phyloP scores from a whole-genome alignment of 257 asterid species.

The Plantago major region DNA sequence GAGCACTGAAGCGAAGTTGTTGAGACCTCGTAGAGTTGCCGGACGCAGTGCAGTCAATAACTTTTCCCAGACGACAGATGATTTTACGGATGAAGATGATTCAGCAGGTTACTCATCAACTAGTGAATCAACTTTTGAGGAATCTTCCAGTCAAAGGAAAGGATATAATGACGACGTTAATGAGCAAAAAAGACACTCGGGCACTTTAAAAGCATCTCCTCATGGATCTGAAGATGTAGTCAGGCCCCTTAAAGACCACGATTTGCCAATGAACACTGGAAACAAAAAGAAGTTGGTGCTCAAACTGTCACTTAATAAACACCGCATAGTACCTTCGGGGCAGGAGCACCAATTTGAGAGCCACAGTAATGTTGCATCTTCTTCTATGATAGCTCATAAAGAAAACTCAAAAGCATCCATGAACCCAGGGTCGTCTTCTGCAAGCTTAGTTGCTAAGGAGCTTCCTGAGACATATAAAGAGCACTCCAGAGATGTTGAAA shows the following conservation, averaged over 20 bases:
- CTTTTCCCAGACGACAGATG: conserved; percentile 46
- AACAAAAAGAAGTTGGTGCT: conserved; percentile 65
- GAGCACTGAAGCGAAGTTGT: conserved; percentile 43
- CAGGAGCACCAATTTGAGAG: conserved; percentile 25
- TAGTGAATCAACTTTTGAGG: conserved; percentile 49
- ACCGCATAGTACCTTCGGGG: conserved; percentile 28
- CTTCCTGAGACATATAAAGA: conserved; percentile 22
- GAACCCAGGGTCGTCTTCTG: conserved; percentile 36
- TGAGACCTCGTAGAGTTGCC: conserved; percentile 72
- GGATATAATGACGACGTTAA: conserved; percentile 29
- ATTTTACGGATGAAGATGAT: conserved; percentile 54
- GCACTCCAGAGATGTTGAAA: conserved; percentile 30
- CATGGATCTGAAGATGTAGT: conserved; percentile 35
- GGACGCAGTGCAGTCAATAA: conserved; percentile 59
- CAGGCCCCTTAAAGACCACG: conserved; percentile 31
- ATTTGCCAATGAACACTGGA: conserved; percentile 35
- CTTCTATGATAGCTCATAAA: conserved; percentile 21
- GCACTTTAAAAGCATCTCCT: conserved; percentile 26
- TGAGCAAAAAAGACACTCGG: conserved; percentile 29
- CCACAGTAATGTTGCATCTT: conserved; percentile 37
- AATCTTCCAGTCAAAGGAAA: conserved; percentile 33
- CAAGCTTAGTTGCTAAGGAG: conserved; percentile 31
- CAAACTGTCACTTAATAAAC: conserved; percentile 48
- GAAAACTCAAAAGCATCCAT: too few relatives aligned
- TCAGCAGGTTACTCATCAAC: conserved; percentile 55